Base-by-base conservation (phyloP, 192 early-diverging fungal species). In the Entomortierella parvispora region DNA sequence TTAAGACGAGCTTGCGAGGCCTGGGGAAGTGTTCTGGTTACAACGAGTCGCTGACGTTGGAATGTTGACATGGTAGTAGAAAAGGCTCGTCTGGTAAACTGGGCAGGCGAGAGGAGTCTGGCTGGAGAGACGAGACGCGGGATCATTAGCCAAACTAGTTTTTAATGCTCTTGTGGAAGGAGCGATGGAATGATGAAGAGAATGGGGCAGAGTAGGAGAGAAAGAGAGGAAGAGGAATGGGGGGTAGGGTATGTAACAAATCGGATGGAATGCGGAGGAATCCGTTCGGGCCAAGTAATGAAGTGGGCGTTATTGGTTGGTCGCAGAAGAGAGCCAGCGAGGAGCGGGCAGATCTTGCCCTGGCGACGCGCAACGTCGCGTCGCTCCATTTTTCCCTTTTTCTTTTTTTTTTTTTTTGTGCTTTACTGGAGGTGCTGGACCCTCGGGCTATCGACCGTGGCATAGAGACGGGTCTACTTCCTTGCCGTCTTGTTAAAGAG, bases 11-110 rank as follows among this genome's bases (percentile, higher is more conserved):
- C 57, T 37, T 89, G 88, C 0, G 88, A 83, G 6, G 59, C 67
- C 18, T 42, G 45, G 14, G 88, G 88, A 17, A 89, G 77, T 49
- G 67, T 65, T 28, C 81, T 69, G 9, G 88, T 89, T 33, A 89
- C 82, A 47, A 87, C 47, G 18, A 89, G 56, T 25, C 45, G 42
- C 10, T 64, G 59, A 33, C 58, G 58, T 15, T 72, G 61, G 11
- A 52, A 42, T 12, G 29, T 6, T 8, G 58, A 12, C 65, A 76
- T 68, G 37, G 65, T 22, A 1, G 64, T 44, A 10, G 72, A 76
- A 23, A 68, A 62, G 43, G 58, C 11, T 40, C 72, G 40, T 42
- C 49, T 67, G 25, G 53, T 42, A 53, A 62, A 58, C 46, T 51
- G 18, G 17, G 62, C n/a, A 23, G 31, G 42, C 5, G 50, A 28